These are phyloP conservation scores for Xylaria sp. DNA, from an alignment of 2,329 filamentous ascomycete genomes.

Conservation along the genomic window DNA sequence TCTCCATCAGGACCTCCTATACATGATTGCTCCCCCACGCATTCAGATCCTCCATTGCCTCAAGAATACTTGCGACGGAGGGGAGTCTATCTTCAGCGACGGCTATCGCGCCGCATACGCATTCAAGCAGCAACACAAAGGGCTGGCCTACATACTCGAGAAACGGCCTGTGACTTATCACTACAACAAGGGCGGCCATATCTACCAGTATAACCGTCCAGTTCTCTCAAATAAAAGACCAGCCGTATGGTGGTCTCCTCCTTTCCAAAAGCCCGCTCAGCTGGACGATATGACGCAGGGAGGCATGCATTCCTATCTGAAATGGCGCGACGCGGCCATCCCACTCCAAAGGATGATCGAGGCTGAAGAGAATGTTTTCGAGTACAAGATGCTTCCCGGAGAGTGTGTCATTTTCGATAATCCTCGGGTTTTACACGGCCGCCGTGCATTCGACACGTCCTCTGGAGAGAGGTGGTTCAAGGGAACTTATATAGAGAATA, in stretches of 20 bases:
- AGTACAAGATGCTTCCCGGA: slow-evolving; percentile 80
- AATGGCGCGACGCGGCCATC: slow-evolving; percentile 62
- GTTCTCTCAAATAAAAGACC: slow-evolving; percentile 58
- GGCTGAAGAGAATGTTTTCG: slow-evolving; percentile 67
- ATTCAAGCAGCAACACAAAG: slow-evolving; percentile 44
- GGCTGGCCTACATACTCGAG: slow-evolving; percentile 54
- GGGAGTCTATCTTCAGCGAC: slow-evolving; percentile 89
- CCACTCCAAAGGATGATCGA: slow-evolving; percentile 71
- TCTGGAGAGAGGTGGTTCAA: slow-evolving; percentile 82
- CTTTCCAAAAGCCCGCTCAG: slow-evolving; percentile 72
- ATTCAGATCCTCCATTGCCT: slow-evolving; percentile 92
- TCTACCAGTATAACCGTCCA: slow-evolving; percentile 69
- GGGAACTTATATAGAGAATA: slow-evolving; percentile 78
- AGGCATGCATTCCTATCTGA: slow-evolving; percentile 24
- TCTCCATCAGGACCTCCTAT: slow-evolving; percentile 93
- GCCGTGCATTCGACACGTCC: slow-evolving; percentile 76
- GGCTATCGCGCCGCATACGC: slow-evolving; percentile 69
- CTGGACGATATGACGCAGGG: not conserved
- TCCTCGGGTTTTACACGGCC: slow-evolving; percentile 82
- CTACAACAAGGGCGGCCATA: slow-evolving; percentile 70
- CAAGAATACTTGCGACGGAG: slow-evolving; percentile 80
- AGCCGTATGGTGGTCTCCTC: slow-evolving; percentile 76
- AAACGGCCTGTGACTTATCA: slow-evolving; percentile 64
- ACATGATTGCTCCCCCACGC: slow-evolving; percentile 81
- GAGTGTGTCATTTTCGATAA: slow-evolving; percentile 97